Percentiles rank a stretch among this genome's conserved stretches.
phyloP scores from a whole-genome alignment of 2,329 filamentous ascomycete species.

The Periconia digitata region DNA sequence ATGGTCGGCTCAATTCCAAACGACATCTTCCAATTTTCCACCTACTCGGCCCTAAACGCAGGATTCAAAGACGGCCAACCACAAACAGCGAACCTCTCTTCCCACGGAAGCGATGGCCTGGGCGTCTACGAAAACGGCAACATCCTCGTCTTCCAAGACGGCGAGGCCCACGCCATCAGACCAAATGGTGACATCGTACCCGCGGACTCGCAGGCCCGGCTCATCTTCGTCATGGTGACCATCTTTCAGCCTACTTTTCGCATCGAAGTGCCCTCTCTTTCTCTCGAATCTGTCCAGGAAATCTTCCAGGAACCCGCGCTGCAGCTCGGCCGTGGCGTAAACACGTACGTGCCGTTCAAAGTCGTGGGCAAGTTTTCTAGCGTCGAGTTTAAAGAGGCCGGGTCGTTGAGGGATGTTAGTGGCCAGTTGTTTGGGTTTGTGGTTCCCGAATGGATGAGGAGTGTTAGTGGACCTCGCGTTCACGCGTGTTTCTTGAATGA shows the following conservation, averaged over 20 bases:
- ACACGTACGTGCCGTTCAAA: slow-evolving; percentile 46
- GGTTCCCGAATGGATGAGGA: slow-evolving; percentile 45
- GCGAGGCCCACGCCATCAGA: slow-evolving; percentile 37
- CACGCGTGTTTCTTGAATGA: slow-evolving; percentile 30
- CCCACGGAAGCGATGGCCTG: slow-evolving; percentile 48
- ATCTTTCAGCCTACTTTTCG: slow-evolving; percentile 40
- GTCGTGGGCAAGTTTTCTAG: slow-evolving; percentile 40
- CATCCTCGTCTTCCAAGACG: slow-evolving; percentile 41
- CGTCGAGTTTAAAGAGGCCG: slow-evolving; percentile 25
- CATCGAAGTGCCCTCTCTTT: slow-evolving; percentile 12
- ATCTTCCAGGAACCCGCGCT: slow-evolving; percentile 17
- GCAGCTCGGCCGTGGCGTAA: slow-evolving; percentile 25
- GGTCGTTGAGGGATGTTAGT: slow-evolving; percentile 30
- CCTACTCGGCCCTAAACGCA: slow-evolving; percentile 39
- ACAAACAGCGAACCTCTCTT: slow-evolving; percentile 40
- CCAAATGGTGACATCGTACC: slow-evolving; percentile 30
- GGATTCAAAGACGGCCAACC: slow-evolving; percentile 41
- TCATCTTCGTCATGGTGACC: slow-evolving; percentile 47
- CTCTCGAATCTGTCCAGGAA: slow-evolving; percentile 13
- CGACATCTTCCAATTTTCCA: slow-evolving; percentile 50
- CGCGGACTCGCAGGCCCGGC: slow-evolving; percentile 36
- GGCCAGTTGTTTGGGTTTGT: slow-evolving; percentile 46
- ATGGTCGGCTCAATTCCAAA: slow-evolving; percentile 47
- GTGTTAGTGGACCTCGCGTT: slow-evolving; percentile 43
- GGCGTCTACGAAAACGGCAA: slow-evolving; percentile 46